phyloP scores from a whole-genome alignment of 1,139 yeast species.

The Candida mesenterica region DNA sequence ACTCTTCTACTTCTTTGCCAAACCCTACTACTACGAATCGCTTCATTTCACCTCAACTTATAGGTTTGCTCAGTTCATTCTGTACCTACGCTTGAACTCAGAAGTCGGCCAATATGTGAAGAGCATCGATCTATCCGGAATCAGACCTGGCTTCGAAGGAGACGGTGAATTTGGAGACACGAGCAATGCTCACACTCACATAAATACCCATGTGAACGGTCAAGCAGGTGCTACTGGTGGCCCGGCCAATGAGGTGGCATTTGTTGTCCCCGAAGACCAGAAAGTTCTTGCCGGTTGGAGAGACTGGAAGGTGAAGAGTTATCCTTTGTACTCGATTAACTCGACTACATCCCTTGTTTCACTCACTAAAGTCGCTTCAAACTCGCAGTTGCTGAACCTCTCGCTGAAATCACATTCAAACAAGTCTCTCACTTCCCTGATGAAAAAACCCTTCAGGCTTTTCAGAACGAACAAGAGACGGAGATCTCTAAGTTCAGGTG shows the following conservation, averaged over 20 bases:
- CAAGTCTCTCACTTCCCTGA: constrained; percentile 15
- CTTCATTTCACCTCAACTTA: constrained; percentile 65
- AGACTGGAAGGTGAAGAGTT: constrained; percentile 78
- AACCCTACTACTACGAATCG: constrained; percentile 52
- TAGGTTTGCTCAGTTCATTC: constrained; percentile 73
- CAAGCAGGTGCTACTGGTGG: not conserved
- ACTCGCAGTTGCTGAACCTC: constrained; percentile 20
- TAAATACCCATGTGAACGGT: constrained; percentile 1
- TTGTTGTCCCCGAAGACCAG: constrained; percentile 11
- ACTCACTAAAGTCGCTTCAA: constrained; percentile 26
- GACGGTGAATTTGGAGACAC: constrained; percentile 8
- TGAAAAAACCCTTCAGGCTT: constrained; percentile 23
- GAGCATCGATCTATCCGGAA: constrained; percentile 54
- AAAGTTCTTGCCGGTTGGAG: constrained; percentile 72
- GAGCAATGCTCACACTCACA: not conserved
- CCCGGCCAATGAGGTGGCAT: constrained; percentile 2
- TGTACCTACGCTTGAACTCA: constrained; percentile 55
- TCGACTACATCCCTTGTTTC: constrained; percentile 13
- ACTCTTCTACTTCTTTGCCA: constrained; percentile 50
- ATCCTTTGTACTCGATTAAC: constrained; percentile 55
- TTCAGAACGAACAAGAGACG: constrained; percentile 23
- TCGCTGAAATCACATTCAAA: constrained; percentile 20
- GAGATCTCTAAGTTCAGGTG: constrained; percentile 8
- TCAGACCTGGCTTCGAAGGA: constrained; percentile 48
- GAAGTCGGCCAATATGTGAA: constrained; percentile 57